Evolutionary conservation across 352 stramenopile genomes (phyloP).

Genomic region (Phytophthora fragariae): DNA sequence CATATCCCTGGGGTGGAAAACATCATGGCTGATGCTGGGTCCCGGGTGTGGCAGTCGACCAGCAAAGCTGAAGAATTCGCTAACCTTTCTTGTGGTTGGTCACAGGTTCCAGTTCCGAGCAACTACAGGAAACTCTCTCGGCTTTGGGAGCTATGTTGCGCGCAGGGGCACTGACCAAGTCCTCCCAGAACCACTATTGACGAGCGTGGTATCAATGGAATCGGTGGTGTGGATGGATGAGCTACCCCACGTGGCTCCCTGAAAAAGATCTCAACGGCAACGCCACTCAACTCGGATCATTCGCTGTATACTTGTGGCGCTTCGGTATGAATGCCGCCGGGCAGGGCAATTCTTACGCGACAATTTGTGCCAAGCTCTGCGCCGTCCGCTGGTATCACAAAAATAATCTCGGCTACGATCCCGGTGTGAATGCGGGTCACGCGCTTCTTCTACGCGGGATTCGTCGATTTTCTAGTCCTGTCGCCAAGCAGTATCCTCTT

Average conservation of each 20-base stretch:
- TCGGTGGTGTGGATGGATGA: slow-evolving; percentile 4
- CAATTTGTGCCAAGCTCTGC: slow-evolving; percentile 21
- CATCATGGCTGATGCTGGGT: slow-evolving; percentile 10
- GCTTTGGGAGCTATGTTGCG: slow-evolving; percentile 26
- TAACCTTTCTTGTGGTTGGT: slow-evolving; percentile 18
- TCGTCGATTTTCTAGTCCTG: slow-evolving; percentile 19
- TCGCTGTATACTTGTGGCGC: slow-evolving; percentile 18
- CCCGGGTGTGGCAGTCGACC: slow-evolving; percentile 8
- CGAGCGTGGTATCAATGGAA: slow-evolving; percentile 15
- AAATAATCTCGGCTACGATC: slow-evolving; percentile 25
- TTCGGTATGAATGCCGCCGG: slow-evolving; percentile 15
- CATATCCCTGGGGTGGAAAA: slow-evolving; percentile 18
- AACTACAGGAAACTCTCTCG: slow-evolving; percentile 19
- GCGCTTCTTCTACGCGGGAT: slow-evolving; percentile 12
- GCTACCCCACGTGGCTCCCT: not conserved
- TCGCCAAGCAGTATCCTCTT: slow-evolving; percentile 25
- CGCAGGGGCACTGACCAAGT: slow-evolving; percentile 16
- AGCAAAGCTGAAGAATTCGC: not conserved
- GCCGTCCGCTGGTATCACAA: slow-evolving; percentile 18
- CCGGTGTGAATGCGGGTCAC: slow-evolving; percentile 20
- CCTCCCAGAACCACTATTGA: not conserved
- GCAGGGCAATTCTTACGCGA: slow-evolving; percentile 13
- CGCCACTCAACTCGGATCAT: slow-evolving; percentile 1
- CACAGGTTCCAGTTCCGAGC: slow-evolving; percentile 15
- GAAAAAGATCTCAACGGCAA: slow-evolving; percentile 6